These are phyloP conservation scores for Saturnispora quitensis DNA, from an alignment of 805 yeast species.

Conservation along the genomic window DNA sequence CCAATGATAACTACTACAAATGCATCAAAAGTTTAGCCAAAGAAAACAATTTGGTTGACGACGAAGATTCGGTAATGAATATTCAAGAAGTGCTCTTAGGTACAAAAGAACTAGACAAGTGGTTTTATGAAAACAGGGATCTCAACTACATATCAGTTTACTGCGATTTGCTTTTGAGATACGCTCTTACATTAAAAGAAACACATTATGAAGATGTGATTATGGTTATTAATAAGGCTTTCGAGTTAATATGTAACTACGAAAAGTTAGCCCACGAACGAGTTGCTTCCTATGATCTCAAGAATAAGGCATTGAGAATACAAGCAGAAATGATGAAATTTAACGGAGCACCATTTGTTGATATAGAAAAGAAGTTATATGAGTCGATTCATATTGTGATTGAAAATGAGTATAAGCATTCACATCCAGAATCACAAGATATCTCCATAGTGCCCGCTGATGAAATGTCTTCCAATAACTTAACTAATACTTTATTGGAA, in stretches of 20 bases:
- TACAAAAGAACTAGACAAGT: constrained; percentile 18
- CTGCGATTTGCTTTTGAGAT: constrained; percentile 32
- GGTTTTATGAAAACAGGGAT: constrained; percentile 25
- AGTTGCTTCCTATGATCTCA: constrained; percentile 23
- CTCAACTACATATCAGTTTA: constrained; percentile 26
- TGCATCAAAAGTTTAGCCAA: constrained; percentile 26
- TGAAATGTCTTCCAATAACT: constrained; percentile 16
- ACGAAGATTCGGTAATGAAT: constrained; percentile 14
- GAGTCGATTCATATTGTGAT: constrained; percentile 23
- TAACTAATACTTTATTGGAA: constrained; percentile 25
- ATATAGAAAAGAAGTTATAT: constrained; percentile 24
- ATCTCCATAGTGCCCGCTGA: constrained; percentile 19
- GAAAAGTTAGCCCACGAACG: constrained; percentile 17
- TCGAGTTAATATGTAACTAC: constrained; percentile 25
- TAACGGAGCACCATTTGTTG: constrained; percentile 14
- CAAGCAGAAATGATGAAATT: constrained; percentile 27
- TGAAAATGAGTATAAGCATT: constrained; percentile 16
- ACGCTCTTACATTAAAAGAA: constrained; percentile 28
- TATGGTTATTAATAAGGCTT: constrained; percentile 22
- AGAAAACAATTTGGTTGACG: constrained; percentile 21
- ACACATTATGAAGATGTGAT: constrained; percentile 19
- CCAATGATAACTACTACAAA: constrained; percentile 27
- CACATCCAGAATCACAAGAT: constrained; percentile 10
- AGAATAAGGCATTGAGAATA: constrained; percentile 28
- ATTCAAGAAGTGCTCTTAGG: constrained; percentile 17